Conservation (phyloP, 1,139 yeast species). For the Taphrina deformans region DNA sequence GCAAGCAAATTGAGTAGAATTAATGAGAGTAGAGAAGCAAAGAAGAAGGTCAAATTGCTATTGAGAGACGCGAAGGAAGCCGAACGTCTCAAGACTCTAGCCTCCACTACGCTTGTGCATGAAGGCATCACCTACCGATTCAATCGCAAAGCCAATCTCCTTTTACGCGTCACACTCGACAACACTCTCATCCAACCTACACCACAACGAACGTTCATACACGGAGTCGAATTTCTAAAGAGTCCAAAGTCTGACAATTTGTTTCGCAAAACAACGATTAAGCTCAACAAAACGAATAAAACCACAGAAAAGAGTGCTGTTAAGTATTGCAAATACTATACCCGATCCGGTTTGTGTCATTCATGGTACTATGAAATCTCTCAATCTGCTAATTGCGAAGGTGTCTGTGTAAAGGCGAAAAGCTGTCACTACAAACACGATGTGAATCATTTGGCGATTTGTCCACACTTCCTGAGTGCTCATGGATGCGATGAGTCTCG, state of each 20-base stretch:
- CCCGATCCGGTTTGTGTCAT: constrained; percentile 43
- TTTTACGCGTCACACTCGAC: constrained; percentile 37
- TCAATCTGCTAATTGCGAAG: constrained; percentile 42
- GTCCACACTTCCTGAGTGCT: constrained; percentile 54
- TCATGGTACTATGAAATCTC: neutral
- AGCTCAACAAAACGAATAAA: constrained; percentile 27
- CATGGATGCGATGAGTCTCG: constrained; percentile 50
- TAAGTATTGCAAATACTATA: constrained; percentile 43
- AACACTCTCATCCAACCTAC: constrained; percentile 32
- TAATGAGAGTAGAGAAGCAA: constrained; percentile 22
- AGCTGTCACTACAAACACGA: constrained; percentile 61
- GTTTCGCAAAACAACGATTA: constrained; percentile 38
- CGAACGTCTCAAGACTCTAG: constrained; percentile 37
- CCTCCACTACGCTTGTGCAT: constrained; percentile 39
- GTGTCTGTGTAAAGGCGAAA: constrained; percentile 57
- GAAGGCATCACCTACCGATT: constrained; percentile 41
- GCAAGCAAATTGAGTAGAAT: constrained; percentile 9
- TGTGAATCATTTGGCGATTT: constrained; percentile 54
- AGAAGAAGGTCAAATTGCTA: constrained; percentile 9
- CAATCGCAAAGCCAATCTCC: constrained; percentile 40
- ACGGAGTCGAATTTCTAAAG: constrained; percentile 43
- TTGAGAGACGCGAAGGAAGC: constrained; percentile 30
- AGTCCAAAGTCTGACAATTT: constrained; percentile 42
- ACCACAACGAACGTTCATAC: constrained; percentile 41
- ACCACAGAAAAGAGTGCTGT: constrained; percentile 25